phyloP scores from a whole-genome alignment of 2,329 filamentous ascomycete species.

The Paraconiothyrium sp. region DNA sequence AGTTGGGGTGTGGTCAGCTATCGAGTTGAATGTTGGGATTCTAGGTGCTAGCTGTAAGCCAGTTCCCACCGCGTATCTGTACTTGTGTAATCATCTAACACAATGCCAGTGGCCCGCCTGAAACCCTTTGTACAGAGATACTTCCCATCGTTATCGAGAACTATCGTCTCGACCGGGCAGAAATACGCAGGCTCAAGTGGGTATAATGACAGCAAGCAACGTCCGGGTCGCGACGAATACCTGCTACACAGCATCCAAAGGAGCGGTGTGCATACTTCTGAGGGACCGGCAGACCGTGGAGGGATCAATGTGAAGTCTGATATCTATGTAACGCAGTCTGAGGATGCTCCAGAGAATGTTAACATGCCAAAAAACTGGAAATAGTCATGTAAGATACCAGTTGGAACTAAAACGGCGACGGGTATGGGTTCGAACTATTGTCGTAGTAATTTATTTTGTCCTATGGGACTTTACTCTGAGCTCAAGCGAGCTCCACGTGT shows the following conservation, averaged over 20 bases:
- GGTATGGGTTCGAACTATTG: no score
- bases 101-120: constrained; percentile 1
- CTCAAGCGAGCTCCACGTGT: no score
- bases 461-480: no score
- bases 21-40: constrained; percentile 8
- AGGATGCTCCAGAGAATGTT: neutral
- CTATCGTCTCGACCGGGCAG: constrained; percentile 5
- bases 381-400: neutral
- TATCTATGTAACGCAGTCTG: constrained; percentile 1
- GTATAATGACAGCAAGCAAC: constrained; percentile 3
- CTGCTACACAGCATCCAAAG: constrained; percentile 9
- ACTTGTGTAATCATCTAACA: constrained; percentile 1
- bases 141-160: constrained; percentile 5
- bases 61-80: neutral
- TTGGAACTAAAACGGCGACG: neutral
- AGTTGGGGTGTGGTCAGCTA: constrained; percentile 4
- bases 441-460: no score
- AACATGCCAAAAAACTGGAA: neutral
- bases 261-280: constrained; percentile 7
- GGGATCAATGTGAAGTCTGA: constrained; percentile 8
- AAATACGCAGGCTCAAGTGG: constrained; percentile 6
- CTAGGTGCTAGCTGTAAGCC: constrained; percentile 9
- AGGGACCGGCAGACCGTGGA: neutral
- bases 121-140: constrained; percentile 7
- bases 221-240: constrained; percentile 7